Percentiles rank a stretch among this genome's conserved stretches.
Conservation (phyloP, 345 rosid genomes). For the Durio zibethinus region DNA sequence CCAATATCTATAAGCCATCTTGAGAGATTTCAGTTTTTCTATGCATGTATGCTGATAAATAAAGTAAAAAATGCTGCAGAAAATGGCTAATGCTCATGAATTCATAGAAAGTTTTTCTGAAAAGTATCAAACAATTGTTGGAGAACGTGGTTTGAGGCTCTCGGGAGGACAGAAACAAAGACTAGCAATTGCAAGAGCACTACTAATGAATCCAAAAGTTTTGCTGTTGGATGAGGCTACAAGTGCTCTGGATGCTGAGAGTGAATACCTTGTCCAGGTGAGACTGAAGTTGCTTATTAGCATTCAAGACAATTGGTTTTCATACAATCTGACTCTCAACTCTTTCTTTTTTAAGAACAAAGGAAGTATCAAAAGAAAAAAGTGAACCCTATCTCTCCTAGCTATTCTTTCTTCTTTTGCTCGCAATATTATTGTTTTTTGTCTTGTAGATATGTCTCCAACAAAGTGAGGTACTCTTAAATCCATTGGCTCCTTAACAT, state of each 20-base stretch:
- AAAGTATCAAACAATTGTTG: conserved; percentile 68
- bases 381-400: background rate
- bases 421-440: background rate
- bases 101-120: conserved; percentile 80
- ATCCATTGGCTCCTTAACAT: background rate
- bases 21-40: background rate
- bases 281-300: background rate
- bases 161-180: conserved; percentile 97
- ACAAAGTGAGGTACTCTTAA: no score
- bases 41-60: background rate
- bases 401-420: background rate
- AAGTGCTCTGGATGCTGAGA: conserved; percentile 94
- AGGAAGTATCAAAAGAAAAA: background rate
- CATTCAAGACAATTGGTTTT: background rate
- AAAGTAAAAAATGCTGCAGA: conserved; percentile 37
- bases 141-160: conserved; percentile 89
- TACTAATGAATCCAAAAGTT: conserved; percentile 81
- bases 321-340: background rate
- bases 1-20: background rate
- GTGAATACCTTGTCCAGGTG: conserved; percentile 94
- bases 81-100: conserved; percentile 94
- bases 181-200: conserved; percentile 87
- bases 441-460: background rate
- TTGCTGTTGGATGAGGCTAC: conserved; percentile 92
- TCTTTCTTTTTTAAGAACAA: no score